Evolutionary conservation across 2,329 filamentous ascomycete species (phyloP).

Genomic region (Leptographium galeiforme): DNA sequence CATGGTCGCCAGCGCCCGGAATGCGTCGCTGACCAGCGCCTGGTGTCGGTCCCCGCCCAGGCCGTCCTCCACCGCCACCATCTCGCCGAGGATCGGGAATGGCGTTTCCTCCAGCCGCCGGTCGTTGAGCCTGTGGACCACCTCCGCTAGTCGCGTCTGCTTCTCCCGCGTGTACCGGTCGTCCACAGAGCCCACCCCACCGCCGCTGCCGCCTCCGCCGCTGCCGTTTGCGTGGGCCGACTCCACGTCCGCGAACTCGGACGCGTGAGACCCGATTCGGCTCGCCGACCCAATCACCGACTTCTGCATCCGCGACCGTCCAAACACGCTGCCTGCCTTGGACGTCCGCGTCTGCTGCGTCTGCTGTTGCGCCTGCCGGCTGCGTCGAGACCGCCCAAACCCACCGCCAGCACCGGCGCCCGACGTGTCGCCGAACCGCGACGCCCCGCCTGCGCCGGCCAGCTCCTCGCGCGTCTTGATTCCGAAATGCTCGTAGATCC

Average conservation of each 20-base stretch:
- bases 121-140: conserved; percentile 66
- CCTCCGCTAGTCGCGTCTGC: conserved; percentile 66
- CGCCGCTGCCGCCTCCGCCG: conserved; percentile 14
- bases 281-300: conserved; percentile 79
- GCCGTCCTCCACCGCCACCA: conserved; percentile 53
- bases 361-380: conserved; percentile 20
- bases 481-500: conserved; percentile 94
- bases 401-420: conserved; percentile 25
- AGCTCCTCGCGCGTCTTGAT: conserved; percentile 49
- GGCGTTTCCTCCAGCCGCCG: conserved; percentile 51
- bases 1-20: conserved; percentile 67
- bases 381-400: conserved; percentile 47
- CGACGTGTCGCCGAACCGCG: conserved; percentile 8
- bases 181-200: conserved; percentile 43
- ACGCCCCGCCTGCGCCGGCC: conserved; percentile 5
- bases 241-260: conserved; percentile 57
- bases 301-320: conserved; percentile 56
- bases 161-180: conserved; percentile 72
- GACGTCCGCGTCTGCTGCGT: conserved; percentile 12
- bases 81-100: conserved; percentile 63
- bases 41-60: conserved; percentile 48
- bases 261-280: conserved; percentile 48
- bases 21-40: conserved; percentile 67
- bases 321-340: conserved; percentile 40
- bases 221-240: conserved; percentile 23